phyloP scores from a whole-genome alignment of 768 basidiomycete species.

The Termitomyces sp. region DNA sequence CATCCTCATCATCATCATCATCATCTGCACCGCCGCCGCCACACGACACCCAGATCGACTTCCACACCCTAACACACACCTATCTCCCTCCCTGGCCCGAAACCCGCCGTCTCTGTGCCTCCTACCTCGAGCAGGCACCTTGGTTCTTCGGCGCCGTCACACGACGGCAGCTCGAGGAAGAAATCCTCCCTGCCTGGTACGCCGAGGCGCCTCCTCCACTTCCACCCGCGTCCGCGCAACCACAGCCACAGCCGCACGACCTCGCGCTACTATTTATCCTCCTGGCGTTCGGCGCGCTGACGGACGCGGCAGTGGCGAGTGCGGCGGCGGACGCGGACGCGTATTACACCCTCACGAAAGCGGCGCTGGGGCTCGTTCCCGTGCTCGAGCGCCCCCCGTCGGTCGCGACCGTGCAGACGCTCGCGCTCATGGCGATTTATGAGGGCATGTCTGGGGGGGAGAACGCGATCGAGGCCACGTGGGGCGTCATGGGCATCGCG shows the following conservation, averaged over 20 bases:
- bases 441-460: constrained; percentile 63
- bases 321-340: constrained; percentile 35
- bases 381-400: constrained; percentile 66
- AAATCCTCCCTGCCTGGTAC: constrained; percentile 63
- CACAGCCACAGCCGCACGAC: constrained; percentile 37
- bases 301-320: constrained; percentile 49
- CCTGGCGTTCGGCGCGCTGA: constrained; percentile 57
- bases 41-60: constrained; percentile 23
- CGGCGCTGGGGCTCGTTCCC: constrained; percentile 60
- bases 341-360: constrained; percentile 58
- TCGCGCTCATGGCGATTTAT: constrained; percentile 66
- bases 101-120: constrained; percentile 51
- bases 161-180: constrained; percentile 54
- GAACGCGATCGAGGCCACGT: constrained; percentile 64
- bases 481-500: constrained; percentile 60
- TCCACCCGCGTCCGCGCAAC: background rate
- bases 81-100: constrained; percentile 58
- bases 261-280: constrained; percentile 58
- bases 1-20: background rate
- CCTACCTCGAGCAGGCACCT: constrained; percentile 72
- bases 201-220: constrained; percentile 28
- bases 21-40: constrained; percentile 1
- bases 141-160: constrained; percentile 79
- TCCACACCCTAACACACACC: constrained; percentile 38
- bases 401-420: constrained; percentile 63